Percentiles rank a stretch among this genome's conserved stretches.
Evolutionary conservation across 176 grass and related monocot species (phyloP).

Genomic region (Chrysopogon serrulatus): DNA sequence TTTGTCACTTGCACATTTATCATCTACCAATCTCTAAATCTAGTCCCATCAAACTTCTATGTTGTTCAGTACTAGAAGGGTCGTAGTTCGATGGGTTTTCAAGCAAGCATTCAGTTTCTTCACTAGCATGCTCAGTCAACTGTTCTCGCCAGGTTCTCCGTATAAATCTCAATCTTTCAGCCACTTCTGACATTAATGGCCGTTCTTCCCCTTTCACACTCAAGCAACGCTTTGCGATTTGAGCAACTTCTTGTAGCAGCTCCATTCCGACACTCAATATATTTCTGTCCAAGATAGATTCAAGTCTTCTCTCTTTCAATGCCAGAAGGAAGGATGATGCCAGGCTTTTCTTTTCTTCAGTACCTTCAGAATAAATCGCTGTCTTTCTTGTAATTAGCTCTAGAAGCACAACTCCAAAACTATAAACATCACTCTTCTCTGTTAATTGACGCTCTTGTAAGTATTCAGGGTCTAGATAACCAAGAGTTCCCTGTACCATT

Average conservation of each 20-base stretch:
- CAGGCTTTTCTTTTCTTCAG: conserved; percentile 35
- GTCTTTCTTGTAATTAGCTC: conserved; percentile 37
- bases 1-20: background rate
- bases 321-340: conserved; percentile 38
- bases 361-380: conserved; percentile 28
- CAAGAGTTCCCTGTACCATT: conserved; percentile 43
- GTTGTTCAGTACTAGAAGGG: conserved; percentile 16
- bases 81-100: conserved; percentile 6
- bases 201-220: conserved; percentile 26
- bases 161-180: conserved; percentile 29
- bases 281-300: conserved; percentile 34
- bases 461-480: conserved; percentile 43
- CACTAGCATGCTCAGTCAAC: conserved; percentile 4
- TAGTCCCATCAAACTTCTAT: conserved; percentile 17
- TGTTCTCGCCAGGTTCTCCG: conserved; percentile 20
- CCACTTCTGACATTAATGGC: conserved; percentile 38
- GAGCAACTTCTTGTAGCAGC: conserved; percentile 31
- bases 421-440: conserved; percentile 49
- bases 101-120: conserved; percentile 26
- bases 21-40: conserved; percentile 34
- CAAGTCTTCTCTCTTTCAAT: conserved; percentile 26
- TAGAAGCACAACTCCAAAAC: conserved; percentile 42
- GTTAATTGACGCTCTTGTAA: conserved; percentile 33
- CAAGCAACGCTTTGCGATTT: conserved; percentile 32
- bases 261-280: background rate